Evolutionary conservation across 495 filamentous ascomycete species (phyloP), one percentile per base, ranked within the genome.

Genomic region (Immersiella caudata): DNA sequence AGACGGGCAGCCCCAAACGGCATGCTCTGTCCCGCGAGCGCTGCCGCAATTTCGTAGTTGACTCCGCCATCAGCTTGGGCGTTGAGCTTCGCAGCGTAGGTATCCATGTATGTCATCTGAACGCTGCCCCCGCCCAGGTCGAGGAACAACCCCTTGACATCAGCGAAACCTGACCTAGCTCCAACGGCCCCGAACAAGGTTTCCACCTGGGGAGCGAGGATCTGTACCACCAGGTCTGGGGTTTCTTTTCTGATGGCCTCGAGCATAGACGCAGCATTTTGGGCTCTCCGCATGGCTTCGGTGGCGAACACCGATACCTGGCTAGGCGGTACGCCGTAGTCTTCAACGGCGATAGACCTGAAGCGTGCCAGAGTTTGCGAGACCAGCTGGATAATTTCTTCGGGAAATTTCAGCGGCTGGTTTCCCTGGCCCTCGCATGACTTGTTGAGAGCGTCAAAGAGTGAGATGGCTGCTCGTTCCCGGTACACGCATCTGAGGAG

Each of bases 41-140:
- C 85, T 14, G 83, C 83, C n/a, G 75, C 67, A 21, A 82, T 68
- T 62, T 81, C 82, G 66, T 83, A 84, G 21, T 66, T 68, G 5
- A 69, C 5, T 7, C 79, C 68, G 82, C 86, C 18, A 85, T 80
- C 70, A 83, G 88, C 12, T 86, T 75, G 1, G 82, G 74, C 0
- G 79, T 81, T 8, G 25, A 50, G 22, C 25, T 64, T 66, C 21
- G 25, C 75, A 69, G 20, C 83, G 72, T 71, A 86, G 0, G 89
- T 87, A 58, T 88, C 80, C 73, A 97, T 83, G 85, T 93, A 96
- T 7, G 91, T 93, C 80, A 97, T 88, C 79, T 97, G 94, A 62
- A 93, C 91, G 70, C 92, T 96, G 0, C 94, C 94, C 1, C 94
- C 94, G 2, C 94, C 94, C 0, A 97, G 84, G 74, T 97, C 94